Conservation (phyloP, 2,329 filamentous ascomycete species). For the Corynespora cassiicola region DNA sequence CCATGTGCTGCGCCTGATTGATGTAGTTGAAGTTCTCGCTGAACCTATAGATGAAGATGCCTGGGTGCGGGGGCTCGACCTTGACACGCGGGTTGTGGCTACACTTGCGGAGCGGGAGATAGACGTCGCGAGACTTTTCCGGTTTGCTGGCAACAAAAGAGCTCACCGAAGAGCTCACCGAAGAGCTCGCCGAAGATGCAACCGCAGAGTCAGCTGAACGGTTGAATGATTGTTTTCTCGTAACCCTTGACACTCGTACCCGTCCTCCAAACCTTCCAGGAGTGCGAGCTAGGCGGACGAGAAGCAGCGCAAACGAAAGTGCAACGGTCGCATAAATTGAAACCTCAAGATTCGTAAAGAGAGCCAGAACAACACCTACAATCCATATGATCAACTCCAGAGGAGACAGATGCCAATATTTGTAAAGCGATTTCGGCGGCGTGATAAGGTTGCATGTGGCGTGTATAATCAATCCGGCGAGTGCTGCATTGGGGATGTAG, state of each 20-base stretch:
- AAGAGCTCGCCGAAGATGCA: no score
- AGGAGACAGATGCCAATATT: conserved; percentile 91
- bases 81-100: conserved; percentile 59
- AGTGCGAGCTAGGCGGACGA: conserved; percentile 65
- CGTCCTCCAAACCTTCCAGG: conserved; percentile 30
- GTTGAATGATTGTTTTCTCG: conserved; percentile 53
- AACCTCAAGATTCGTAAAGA: conserved; percentile 85
- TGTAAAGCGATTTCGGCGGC: conserved; percentile 84
- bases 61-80: conserved; percentile 73
- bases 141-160: conserved; percentile 48
- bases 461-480: conserved; percentile 90
- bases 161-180: conserved; percentile 46
- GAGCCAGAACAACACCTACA: conserved; percentile 82
- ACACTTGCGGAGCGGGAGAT: conserved; percentile 55
- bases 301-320: conserved; percentile 75
- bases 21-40: conserved; percentile 93
- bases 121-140: conserved; percentile 29
- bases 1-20: conserved; percentile 84
- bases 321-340: conserved; percentile 86
- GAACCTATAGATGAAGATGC: conserved; percentile 94
- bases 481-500: conserved; percentile 81
- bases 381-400: conserved; percentile 91
- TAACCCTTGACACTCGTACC: conserved; percentile 22
- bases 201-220: conserved; percentile 53
- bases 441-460: conserved; percentile 90